These are phyloP conservation scores for Dactylorhiza incarnata DNA, from an alignment of 106 monocot genomes.

Conservation along the genomic window DNA sequence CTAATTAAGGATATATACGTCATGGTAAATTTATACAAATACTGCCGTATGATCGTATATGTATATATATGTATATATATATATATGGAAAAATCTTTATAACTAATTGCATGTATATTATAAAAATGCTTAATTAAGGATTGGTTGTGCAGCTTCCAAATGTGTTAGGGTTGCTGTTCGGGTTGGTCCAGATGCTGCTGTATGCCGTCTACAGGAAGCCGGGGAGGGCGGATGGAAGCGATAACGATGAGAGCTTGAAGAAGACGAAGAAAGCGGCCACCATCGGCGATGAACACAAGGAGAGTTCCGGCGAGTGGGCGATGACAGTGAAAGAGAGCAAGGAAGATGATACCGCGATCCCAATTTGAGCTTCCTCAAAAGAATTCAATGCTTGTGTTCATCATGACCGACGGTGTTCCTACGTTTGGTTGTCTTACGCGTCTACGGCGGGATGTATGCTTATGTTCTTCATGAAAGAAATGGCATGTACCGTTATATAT, in stretches of 20 bases:
- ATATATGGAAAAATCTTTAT: background rate
- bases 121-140: background rate
- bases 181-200: slow-evolving; percentile 41
- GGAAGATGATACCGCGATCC: background rate
- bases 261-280: background rate
- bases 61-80: background rate
- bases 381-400: background rate
- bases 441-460: background rate
- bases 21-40: slow-evolving; percentile 9
- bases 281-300: background rate
- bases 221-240: background rate
- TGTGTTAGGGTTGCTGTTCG: slow-evolving; percentile 44
- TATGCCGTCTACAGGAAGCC: slow-evolving; percentile 38
- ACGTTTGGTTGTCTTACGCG: background rate
- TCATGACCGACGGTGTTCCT: background rate
- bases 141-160: slow-evolving; percentile 38
- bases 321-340: background rate
- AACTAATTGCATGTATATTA: background rate
- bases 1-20: slow-evolving; percentile 31
- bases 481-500: too few relatives aligned
- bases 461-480: background rate
- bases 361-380: background rate
- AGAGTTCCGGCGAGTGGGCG: background rate
- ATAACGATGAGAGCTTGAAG: background rate
- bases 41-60: background rate